A percentile compares a stretch with the other conserved stretches of the same genome.
Evolutionary conservation across 2,329 filamentous ascomycete species (phyloP).

Genomic region (Neonectria sp.): DNA sequence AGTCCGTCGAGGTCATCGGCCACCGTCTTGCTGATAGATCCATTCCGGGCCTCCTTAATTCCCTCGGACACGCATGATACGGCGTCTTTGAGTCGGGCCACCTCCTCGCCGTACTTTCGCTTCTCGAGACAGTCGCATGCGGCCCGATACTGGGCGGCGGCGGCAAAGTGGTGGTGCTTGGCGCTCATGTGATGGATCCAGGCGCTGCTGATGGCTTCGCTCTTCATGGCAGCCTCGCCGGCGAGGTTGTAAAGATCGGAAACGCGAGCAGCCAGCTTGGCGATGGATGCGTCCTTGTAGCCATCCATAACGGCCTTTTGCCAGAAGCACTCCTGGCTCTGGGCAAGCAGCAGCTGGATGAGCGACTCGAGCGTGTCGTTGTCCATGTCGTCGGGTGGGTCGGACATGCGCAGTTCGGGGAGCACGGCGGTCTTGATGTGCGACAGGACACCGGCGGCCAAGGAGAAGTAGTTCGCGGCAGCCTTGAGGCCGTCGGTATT

Average conservation of each 20-base stretch:
- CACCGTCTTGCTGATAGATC: constrained; percentile 86
- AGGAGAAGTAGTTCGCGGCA: constrained; percentile 91
- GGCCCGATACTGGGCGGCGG: constrained; percentile 92
- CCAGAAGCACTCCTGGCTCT: constrained; percentile 99
- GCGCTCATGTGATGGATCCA: constrained; percentile 99
- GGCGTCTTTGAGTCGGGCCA: constrained; percentile 87
- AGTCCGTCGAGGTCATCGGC: constrained; percentile 86
- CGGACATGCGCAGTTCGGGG: constrained; percentile 84
- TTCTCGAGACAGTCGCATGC: constrained; percentile 95
- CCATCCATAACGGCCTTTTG: constrained; percentile 95
- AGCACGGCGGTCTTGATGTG: constrained; percentile 84
- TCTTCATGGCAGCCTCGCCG: constrained; percentile 88
- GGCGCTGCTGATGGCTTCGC: constrained; percentile 89
- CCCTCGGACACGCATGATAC: constrained; percentile 88
- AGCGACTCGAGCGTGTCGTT: constrained; percentile 87
- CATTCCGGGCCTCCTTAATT: constrained; percentile 81
- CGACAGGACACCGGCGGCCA: constrained; percentile 85
- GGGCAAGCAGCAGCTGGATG: constrained; percentile 87
- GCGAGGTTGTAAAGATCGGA: constrained; percentile 91
- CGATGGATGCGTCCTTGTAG: constrained; percentile 92
- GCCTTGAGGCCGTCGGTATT: constrained; percentile 88
- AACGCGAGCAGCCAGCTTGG: constrained; percentile 89
- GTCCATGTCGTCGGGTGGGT: constrained; percentile 97
- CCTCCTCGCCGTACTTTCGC: constrained; percentile 94
- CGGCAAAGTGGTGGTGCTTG: constrained; percentile 97